These are phyloP conservation scores for Aquilaria sinensis DNA, from an alignment of 345 rosid genomes.

Conservation along the genomic window DNA sequence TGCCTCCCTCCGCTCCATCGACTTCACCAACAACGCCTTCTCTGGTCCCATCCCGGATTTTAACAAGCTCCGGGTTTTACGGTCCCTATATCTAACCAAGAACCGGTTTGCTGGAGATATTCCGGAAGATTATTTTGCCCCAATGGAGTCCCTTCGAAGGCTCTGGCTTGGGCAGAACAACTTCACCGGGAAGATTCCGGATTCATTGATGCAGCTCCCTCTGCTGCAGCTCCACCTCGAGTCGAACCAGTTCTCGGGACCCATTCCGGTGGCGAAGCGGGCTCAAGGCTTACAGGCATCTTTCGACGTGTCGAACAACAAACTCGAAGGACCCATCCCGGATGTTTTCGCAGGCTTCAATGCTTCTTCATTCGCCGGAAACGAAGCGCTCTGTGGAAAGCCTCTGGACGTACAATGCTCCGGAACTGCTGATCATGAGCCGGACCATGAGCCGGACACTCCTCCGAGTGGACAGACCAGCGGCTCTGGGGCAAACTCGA, in stretches of 20 bases:
- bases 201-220: slow-evolving; percentile 31
- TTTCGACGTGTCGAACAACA: slow-evolving; percentile 45
- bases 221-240: slow-evolving; percentile 64
- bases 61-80: slow-evolving; percentile 39
- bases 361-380: slow-evolving; percentile 26
- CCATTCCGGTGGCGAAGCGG: slow-evolving; percentile 29
- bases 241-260: slow-evolving; percentile 49
- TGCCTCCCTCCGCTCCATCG: slow-evolving; percentile 35
- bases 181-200: slow-evolving; percentile 47
- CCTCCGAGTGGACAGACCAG: neutral
- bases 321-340: slow-evolving; percentile 50
- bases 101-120: slow-evolving; percentile 56
- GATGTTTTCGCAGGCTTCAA: slow-evolving; percentile 18
- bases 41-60: slow-evolving; percentile 55
- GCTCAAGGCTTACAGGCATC: slow-evolving; percentile 19
- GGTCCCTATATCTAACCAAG: slow-evolving; percentile 36
- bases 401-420: slow-evolving; percentile 30
- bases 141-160: slow-evolving; percentile 42
- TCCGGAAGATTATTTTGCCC: slow-evolving; percentile 38
- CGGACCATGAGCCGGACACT: neutral
- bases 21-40: slow-evolving; percentile 52
- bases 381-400: slow-evolving; percentile 42
- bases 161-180: slow-evolving; percentile 49
- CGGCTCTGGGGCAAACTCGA: neutral
- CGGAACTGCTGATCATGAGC: neutral